Evolutionary conservation across 129 eudicot species (phyloP).

Genomic region (Centrapalus pauciflorus): DNA sequence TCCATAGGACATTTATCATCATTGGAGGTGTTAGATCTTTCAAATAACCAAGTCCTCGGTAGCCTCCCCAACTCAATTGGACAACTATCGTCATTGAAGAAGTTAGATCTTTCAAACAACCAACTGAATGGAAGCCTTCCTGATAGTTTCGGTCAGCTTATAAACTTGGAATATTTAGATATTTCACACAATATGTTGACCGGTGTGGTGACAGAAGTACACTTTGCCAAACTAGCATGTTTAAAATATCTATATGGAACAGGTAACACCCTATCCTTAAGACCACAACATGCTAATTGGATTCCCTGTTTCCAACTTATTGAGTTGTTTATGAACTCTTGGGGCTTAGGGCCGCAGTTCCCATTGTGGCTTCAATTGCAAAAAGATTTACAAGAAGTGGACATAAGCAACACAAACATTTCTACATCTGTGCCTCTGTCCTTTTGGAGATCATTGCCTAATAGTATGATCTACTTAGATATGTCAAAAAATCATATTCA

Average conservation of each 20-base stretch:
- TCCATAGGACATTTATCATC: conserved; percentile 27
- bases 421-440: conserved; percentile 24
- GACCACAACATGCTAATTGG: conserved; percentile 16
- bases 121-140: conserved; percentile 34
- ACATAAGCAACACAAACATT: conserved; percentile 18
- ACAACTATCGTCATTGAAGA: conserved; percentile 13
- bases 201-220: conserved; percentile 35
- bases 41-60: too few species aligned
- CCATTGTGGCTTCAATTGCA: conserved; percentile 39
- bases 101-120: conserved; percentile 21
- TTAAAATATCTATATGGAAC: conserved; percentile 16
- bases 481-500: conserved; percentile 32
- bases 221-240: conserved; percentile 34
- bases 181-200: conserved; percentile 20
- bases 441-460: conserved; percentile 23
- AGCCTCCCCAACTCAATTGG: conserved; percentile 30
- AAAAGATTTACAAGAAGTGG: conserved; percentile 13
- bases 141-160: conserved; percentile 31
- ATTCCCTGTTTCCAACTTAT: conserved; percentile 31
- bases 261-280: conserved; percentile 24
- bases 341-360: conserved; percentile 26
- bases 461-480: not conserved
- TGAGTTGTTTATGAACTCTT: conserved; percentile 5
- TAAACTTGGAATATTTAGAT: conserved; percentile 1
- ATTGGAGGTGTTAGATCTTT: too few species aligned